Base-by-base conservation (phyloP, 306 rosid species). In the Fragaria iinumae region DNA sequence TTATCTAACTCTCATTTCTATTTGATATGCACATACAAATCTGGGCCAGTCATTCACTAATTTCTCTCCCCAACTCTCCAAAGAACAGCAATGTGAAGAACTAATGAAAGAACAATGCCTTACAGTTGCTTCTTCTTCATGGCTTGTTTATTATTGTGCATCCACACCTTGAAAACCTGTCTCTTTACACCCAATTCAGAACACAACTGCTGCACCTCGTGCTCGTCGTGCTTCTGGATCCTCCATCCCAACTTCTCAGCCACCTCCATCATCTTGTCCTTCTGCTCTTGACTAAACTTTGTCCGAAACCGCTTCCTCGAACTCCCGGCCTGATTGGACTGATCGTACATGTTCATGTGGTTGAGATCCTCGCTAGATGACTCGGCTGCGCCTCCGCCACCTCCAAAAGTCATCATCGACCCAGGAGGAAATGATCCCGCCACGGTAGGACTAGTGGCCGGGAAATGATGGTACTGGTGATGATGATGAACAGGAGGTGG, bases 111-210 rank as follows among this genome's bases (percentile, higher is more conserved):
- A 25, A 27, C 57, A 27, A 23, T 43, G 73, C 74, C 89, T 90
- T 88, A 89, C 90, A 83, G 75, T 83, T 87, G 80, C 27, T 90
- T 86, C 81, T 92, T 93, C 89, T 88, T 95, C 75, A 85, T 88
- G 65, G 86, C 89, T 82, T 89, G 97, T 76, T 92, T 93, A 83
- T 95, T 95, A 72, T 96, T 96, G 76, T 96, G 99, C 98, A 96
- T 96, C 98, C 98, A 96, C 34, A 96, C 98, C 89, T 92, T 96
- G 83, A 96, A 91, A 78, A 90, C 96, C 59, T 89, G 89, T 67
- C 91, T 85, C 72, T 83, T 89, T 48, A 96, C 83, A 7, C 94
- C 97, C 8, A 86, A 77, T 41, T 91, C 93, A 21, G 90, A 70
- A 76, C 98, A 96, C 85, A 96, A 93, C 69, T 88, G 89, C 27